Evolutionary conservation across 2,329 filamentous ascomycete genomes (phyloP).

Genomic region (Cladosporium colombiae): DNA sequence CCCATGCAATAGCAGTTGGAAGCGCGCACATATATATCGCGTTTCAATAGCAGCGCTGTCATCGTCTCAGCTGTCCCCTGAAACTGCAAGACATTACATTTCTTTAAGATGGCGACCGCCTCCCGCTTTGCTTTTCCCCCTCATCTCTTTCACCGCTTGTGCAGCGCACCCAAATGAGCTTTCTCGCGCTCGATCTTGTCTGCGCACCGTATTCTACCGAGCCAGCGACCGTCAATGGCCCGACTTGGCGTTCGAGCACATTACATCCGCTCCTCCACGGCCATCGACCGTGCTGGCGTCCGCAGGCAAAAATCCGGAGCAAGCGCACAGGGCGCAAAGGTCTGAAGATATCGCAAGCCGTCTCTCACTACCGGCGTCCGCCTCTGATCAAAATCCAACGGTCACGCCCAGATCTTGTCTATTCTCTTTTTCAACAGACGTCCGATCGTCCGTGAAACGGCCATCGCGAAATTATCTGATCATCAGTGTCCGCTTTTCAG

Average conservation of each 20-base stretch:
- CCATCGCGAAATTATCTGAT: not conserved
- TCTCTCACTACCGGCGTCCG: slow-evolving; percentile 8
- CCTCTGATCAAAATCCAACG: not conserved
- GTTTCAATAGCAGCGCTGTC: slow-evolving; percentile 19
- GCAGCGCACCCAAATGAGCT: slow-evolving; percentile 10
- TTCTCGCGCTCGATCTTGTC: not conserved
- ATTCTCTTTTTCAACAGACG: not conserved
- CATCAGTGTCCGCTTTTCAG: not conserved
- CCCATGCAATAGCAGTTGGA: not conserved
- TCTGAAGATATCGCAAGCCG: slow-evolving; percentile 19
- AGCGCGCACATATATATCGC: not conserved
- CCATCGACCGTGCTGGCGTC: slow-evolving; percentile 6
- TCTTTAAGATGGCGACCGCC: slow-evolving; percentile 18
- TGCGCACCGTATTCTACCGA: not conserved
- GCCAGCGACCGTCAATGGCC: slow-evolving; percentile 12
- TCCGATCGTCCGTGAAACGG: not conserved
- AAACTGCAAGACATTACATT: slow-evolving; percentile 11
- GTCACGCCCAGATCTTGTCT: not conserved
- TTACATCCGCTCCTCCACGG: slow-evolving; percentile 9
- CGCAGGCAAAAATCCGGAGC: slow-evolving; percentile 15
- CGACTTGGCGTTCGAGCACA: slow-evolving; percentile 7
- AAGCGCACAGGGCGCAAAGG: slow-evolving; percentile 3
- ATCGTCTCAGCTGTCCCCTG: slow-evolving; percentile 10
- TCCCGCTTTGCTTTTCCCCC: not conserved
- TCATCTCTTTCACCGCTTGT: slow-evolving; percentile 20